A percentile compares a stretch with the other conserved stretches of the same genome.
phyloP scores from a whole-genome alignment of 2,329 filamentous ascomycete genomes.

The Trichoderma atroviride region DNA sequence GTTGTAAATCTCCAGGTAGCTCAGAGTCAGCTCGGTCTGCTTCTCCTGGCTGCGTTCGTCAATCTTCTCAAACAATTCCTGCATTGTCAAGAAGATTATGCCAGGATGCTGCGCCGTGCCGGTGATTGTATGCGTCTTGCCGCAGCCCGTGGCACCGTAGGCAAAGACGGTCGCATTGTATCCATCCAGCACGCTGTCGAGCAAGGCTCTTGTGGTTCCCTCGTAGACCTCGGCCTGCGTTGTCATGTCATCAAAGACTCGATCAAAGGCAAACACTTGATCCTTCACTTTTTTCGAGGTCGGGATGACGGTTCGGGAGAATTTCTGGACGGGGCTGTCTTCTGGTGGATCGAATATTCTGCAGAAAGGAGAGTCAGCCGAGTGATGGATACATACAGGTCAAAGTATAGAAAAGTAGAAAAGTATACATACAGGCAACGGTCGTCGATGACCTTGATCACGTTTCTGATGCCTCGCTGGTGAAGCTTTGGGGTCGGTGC shows the following conservation, averaged over 20 bases:
- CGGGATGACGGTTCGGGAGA: constrained; percentile 78
- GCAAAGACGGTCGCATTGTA: constrained; percentile 99
- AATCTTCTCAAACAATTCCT: constrained; percentile 97
- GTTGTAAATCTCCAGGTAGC: constrained; percentile 98
- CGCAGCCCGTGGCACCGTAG: constrained; percentile 95
- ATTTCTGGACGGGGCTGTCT: constrained; percentile 87
- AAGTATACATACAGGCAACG: constrained; percentile 77
- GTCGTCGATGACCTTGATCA: constrained; percentile 96
- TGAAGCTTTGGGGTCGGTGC: constrained; percentile 81
- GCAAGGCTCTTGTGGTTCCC: constrained; percentile 81
- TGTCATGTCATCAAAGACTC: constrained; percentile 94
- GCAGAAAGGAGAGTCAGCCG: constrained; percentile 27
- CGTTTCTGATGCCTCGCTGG: constrained; percentile 82
- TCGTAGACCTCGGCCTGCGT: constrained; percentile 94
- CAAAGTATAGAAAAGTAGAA: background rate
- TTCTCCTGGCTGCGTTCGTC: constrained; percentile 84
- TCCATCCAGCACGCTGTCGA: constrained; percentile 93
- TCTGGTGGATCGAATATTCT: constrained; percentile 98
- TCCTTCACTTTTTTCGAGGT: constrained; percentile 93
- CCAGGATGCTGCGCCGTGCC: constrained; percentile 90
- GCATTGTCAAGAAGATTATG: constrained; percentile 99
- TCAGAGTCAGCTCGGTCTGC: constrained; percentile 84
- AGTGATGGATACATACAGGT: background rate
- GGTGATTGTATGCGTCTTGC: constrained; percentile 97
- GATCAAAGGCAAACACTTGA: constrained; percentile 95